A percentile compares a stretch with the other conserved stretches of the same genome.
These are phyloP conservation scores for Ustilago hordei DNA, from an alignment of 1,284 basidiomycete species.

Conservation along the genomic window DNA sequence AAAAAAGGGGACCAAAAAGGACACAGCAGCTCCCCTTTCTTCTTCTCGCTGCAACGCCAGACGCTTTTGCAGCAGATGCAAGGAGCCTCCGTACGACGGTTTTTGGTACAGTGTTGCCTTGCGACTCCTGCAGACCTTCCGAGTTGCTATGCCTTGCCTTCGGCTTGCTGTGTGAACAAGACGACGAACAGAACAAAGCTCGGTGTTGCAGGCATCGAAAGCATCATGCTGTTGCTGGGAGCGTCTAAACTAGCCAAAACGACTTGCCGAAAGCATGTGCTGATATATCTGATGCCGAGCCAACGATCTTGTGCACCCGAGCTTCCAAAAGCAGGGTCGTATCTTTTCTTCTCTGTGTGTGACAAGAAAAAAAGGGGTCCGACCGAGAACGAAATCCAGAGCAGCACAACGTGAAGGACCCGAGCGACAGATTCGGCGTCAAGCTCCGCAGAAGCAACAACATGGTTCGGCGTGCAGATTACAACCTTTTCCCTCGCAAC, in stretches of 20 bases:
- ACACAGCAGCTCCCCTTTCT: slow-evolving; percentile 6
- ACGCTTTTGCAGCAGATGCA: neutral
- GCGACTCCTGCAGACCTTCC: neutral
- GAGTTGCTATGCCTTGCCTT: neutral
- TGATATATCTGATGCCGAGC: neutral
- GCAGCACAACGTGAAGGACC: neutral
- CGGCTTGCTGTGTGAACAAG: neutral
- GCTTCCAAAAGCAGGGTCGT: slow-evolving; percentile 7
- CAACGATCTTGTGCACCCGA: neutral
- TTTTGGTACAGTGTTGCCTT: neutral
- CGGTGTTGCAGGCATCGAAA: neutral
- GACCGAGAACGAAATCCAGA: neutral
- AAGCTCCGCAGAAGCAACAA: neutral
- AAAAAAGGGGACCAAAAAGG: slow-evolving; percentile 1
- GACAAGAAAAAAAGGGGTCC: neutral
- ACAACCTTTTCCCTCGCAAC: slow-evolving; percentile 6
- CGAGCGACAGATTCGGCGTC: slow-evolving; percentile 2
- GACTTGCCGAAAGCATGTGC: too few relatives aligned
- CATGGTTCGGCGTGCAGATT: slow-evolving; percentile 3
- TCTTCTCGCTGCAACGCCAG: neutral
- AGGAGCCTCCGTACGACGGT: neutral
- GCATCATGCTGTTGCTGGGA: neutral
- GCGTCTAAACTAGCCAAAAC: neutral
- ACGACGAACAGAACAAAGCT: neutral
- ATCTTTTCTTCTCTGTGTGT: neutral